Conservation (phyloP, 345 rosid genomes). For the Populus nigra region DNA sequence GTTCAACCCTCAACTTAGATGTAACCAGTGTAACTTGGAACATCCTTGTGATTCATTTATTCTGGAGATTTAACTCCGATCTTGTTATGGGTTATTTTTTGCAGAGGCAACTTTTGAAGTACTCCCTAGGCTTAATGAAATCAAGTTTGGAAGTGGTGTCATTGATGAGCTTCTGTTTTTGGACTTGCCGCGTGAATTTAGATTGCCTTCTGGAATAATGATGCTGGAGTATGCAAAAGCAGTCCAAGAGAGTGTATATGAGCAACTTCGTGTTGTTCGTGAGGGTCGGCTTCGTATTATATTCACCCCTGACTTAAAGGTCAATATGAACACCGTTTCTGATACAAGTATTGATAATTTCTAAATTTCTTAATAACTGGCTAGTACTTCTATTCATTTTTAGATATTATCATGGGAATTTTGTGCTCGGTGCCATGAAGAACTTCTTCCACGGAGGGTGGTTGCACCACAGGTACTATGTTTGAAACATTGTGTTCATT, state of each 20-base stretch:
- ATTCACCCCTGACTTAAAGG: slow-evolving; percentile 91
- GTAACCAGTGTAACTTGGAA: too few species aligned
- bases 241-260: slow-evolving; percentile 94
- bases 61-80: not conserved
- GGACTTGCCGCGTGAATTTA: slow-evolving; percentile 78
- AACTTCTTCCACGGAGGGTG: slow-evolving; percentile 90
- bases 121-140: slow-evolving; percentile 89
- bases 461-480: slow-evolving; percentile 85
- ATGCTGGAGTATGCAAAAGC: slow-evolving; percentile 84
- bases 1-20: not conserved
- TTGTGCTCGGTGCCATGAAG: slow-evolving; percentile 91
- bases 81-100: slow-evolving; percentile 12
- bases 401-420: slow-evolving; percentile 98
- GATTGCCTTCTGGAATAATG: slow-evolving; percentile 77
- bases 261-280: slow-evolving; percentile 94
- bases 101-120: slow-evolving; percentile 98
- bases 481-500: slow-evolving; percentile 8
- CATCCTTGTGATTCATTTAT: not conserved
- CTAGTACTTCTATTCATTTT: not conserved
- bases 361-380: slow-evolving; percentile 5
- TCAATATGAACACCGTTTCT: slow-evolving; percentile 22
- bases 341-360: not conserved
- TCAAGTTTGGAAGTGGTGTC: slow-evolving; percentile 95
- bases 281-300: slow-evolving; percentile 94
- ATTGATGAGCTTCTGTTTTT: slow-evolving; percentile 90